Conservation (phyloP, 495 filamentous ascomycete species). For the Aspergillus wentii region DNA sequence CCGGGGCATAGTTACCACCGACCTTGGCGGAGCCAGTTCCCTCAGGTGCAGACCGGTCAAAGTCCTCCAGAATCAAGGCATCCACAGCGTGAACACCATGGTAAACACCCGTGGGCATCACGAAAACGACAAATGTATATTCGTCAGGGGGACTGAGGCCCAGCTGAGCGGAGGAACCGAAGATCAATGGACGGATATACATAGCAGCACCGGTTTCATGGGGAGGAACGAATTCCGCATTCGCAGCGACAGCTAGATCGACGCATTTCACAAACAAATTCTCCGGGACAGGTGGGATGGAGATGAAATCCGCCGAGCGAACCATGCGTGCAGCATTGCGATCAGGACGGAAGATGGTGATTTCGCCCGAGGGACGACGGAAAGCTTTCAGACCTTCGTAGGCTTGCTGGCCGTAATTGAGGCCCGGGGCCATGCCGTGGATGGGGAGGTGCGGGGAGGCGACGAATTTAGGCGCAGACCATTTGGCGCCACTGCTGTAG, state of each 20-base stretch:
- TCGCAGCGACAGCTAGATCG: slow-evolving; percentile 73
- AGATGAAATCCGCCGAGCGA: slow-evolving; percentile 70
- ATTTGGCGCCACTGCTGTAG: slow-evolving; percentile 44
- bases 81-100: slow-evolving; percentile 79
- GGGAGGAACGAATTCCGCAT: slow-evolving; percentile 85
- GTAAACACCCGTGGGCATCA: slow-evolving; percentile 83
- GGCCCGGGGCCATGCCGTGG: slow-evolving; percentile 83
- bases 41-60: slow-evolving; percentile 51
- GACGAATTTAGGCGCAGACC: slow-evolving; percentile 70
- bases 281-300: slow-evolving; percentile 70
- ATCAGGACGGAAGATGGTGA: slow-evolving; percentile 77
- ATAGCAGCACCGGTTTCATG: slow-evolving; percentile 78
- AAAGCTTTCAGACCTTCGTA: slow-evolving; percentile 94
- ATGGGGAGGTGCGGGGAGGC: slow-evolving; percentile 72
- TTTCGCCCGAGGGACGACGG: slow-evolving; percentile 55
- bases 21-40: slow-evolving; percentile 53
- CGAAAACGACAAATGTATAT: slow-evolving; percentile 82
- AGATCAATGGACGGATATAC: slow-evolving; percentile 86
- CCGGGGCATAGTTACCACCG: slow-evolving; percentile 62
- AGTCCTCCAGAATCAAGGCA: slow-evolving; percentile 67
- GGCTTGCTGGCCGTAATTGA: slow-evolving; percentile 92
- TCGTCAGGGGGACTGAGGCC: slow-evolving; percentile 80
- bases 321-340: slow-evolving; percentile 79
- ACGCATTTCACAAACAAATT: slow-evolving; percentile 68
- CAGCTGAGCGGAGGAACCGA: slow-evolving; percentile 75